Base-by-base conservation (phyloP, 1,284 basidiomycete genomes). In the Meira miltonrushii region DNA sequence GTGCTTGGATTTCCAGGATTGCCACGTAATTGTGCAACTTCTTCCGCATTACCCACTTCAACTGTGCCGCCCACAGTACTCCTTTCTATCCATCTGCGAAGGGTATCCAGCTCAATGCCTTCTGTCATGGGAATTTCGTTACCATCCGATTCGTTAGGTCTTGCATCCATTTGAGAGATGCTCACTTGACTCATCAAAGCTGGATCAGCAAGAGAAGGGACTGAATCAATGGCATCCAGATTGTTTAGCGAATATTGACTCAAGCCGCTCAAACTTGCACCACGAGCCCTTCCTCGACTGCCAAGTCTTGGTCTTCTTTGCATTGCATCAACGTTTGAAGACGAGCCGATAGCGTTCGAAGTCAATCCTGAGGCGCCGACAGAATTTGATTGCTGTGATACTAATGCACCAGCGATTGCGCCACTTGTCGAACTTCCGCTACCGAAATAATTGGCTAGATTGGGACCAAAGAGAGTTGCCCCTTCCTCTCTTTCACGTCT, bases 401-500 rank as follows among this genome's bases (percentile, higher is more conserved):
- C 28, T 21, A 48, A 23, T 23, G 46, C 17, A 33, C 59, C 59
- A 6, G 60, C 60, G n/a, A 70, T 64, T 28, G 68, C 61, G 17
- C 69, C 69, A 46, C 64, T 66, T 49, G 55, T 61, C 55, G 61
- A 65, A 49, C 61, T 61, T 19, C 68, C 68, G 54, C 62, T 67
- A 38, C 68, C 65, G 60, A 74, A 74, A 60, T 74, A 74, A 48
- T 68, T 67, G 17, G 70, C 68, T 2, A 74, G 58, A 39, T 66
- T 72, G 39, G 71, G 71, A 15, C 71, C 71, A 39, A 74, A 70
- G 6, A 74, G 65, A 15, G 69, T 69, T 2, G 70, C 66, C 6
- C 64, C 65, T 33, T 72, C 68, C 43, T 74, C 71, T 38, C 66
- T 59, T 49, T 74, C 70, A 17, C 65, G 59, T 37, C 68, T 50